A percentile compares a stretch with the other conserved stretches of the same genome.
Conservation (phyloP, 2,329 filamentous ascomycete species). For the Geosmithia putterillii region DNA sequence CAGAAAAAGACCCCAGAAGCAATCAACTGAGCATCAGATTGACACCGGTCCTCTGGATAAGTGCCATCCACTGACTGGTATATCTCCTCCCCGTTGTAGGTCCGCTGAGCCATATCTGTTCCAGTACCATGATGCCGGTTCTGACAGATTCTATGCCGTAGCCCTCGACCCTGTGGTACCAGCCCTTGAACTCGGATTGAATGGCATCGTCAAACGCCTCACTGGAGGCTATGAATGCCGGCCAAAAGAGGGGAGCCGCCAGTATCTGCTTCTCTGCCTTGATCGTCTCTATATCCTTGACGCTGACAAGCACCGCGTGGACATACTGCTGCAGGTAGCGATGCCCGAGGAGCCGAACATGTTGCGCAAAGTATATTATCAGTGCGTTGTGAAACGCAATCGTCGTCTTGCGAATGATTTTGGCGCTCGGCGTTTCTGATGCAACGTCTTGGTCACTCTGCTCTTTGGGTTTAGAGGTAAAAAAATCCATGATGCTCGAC, state of each 20-base stretch:
- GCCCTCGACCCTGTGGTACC: conserved; percentile 7
- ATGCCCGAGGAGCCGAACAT: conserved; percentile 7
- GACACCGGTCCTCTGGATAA: not conserved
- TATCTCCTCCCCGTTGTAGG: conserved; percentile 1
- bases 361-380: conserved; percentile 12
- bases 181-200: conserved; percentile 8
- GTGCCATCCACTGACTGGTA: not conserved
- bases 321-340: conserved; percentile 8
- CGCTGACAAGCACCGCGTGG: conserved; percentile 6
- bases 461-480: not conserved
- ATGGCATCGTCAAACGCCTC: conserved; percentile 9
- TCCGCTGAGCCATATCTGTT: conserved; percentile 8
- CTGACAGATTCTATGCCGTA: conserved; percentile 12
- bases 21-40: not conserved
- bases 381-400: conserved; percentile 12
- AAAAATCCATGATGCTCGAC: conserved; percentile 8
- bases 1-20: no score
- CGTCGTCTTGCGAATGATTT: not conserved
- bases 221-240: conserved; percentile 9
- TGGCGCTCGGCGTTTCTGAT: not conserved
- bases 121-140: conserved; percentile 9
- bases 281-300: conserved; percentile 10
- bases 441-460: no score
- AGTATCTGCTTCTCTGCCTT: conserved; percentile 7
- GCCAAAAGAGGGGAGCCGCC: conserved; percentile 11